A percentile compares a stretch with the other conserved stretches of the same genome.
These are phyloP conservation scores for Tylopilus vinaceipallidus DNA, from an alignment of 768 basidiomycete species.

Conservation along the genomic window DNA sequence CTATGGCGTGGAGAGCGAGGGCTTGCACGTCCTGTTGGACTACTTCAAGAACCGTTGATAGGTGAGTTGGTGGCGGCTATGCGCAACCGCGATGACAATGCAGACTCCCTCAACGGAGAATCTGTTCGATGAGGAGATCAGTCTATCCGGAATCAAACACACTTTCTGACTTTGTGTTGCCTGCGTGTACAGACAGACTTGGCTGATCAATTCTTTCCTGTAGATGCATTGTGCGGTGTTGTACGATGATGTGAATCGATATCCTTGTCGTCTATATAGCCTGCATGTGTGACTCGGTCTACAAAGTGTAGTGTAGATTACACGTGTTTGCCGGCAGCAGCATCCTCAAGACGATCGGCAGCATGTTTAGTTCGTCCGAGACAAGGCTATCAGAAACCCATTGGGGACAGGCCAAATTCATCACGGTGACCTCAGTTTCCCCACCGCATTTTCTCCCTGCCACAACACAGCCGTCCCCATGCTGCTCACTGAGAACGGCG, in stretches of 20 bases:
- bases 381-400: too few relatives aligned
- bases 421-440: too few relatives aligned
- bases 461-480: slow-evolving; percentile 5
- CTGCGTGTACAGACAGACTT: not conserved
- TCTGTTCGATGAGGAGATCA: slow-evolving; percentile 57
- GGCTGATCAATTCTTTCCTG: slow-evolving; percentile 10
- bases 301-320: not conserved
- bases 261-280: not conserved
- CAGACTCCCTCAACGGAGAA: slow-evolving; percentile 94
- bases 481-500: not conserved
- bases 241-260: slow-evolving; percentile 13
- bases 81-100: slow-evolving; percentile 62
- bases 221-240: slow-evolving; percentile 11
- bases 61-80: slow-evolving; percentile 27
- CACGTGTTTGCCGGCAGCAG: not conserved
- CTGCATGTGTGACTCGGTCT: slow-evolving; percentile 1
- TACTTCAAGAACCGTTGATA: slow-evolving; percentile 93
- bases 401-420: too few relatives aligned
- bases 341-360: slow-evolving; percentile 6
- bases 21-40: slow-evolving; percentile 88
- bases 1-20: slow-evolving; percentile 93
- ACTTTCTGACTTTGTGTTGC: slow-evolving; percentile 55
- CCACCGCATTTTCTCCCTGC: not conserved
- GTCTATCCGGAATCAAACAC: slow-evolving; percentile 29
- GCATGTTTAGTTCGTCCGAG: too few relatives aligned